phyloP scores from a whole-genome alignment of 106 monocot genomes.

The Cymbidium sinense region DNA sequence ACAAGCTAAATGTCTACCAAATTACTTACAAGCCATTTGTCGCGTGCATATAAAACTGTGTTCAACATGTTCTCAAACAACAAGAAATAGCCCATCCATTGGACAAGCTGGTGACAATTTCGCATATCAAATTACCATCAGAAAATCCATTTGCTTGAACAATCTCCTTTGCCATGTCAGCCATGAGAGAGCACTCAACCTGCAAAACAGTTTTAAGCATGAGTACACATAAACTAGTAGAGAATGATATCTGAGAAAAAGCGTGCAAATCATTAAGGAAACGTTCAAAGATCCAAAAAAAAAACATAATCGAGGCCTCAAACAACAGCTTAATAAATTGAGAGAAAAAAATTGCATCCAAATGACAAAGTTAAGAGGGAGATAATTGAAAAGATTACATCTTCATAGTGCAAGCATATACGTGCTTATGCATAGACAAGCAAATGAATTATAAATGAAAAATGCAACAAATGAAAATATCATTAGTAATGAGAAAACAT shows the following conservation, averaged over 20 bases:
- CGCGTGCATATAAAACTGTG: conserved; percentile 90
- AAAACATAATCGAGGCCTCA: background rate
- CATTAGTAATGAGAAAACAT: background rate
- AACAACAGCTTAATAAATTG: background rate
- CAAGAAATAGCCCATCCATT: conserved; percentile 98
- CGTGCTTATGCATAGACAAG: background rate
- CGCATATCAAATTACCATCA: conserved; percentile 45
- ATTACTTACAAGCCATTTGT: conserved; percentile 93
- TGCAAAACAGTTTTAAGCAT: conserved; percentile 21
- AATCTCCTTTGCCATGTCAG: conserved; percentile 94
- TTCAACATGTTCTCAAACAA: conserved; percentile 95
- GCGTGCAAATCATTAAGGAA: background rate
- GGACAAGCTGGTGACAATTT: conserved; percentile 81
- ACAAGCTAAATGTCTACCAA: background rate
- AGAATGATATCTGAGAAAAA: background rate
- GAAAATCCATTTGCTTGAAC: conserved; percentile 80
- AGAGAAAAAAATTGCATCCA: background rate
- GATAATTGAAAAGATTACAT: background rate
- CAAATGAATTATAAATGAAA: background rate
- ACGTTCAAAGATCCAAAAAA: too few relatives aligned
- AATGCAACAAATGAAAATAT: background rate
- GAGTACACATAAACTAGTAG: background rate
- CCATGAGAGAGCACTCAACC: conserved; percentile 96
- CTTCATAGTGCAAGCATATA: too few relatives aligned
- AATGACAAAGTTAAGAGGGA: background rate